These are phyloP conservation scores for Ilex paraguariensis DNA, from an alignment of 305 asterid species.

Conservation along the genomic window DNA sequence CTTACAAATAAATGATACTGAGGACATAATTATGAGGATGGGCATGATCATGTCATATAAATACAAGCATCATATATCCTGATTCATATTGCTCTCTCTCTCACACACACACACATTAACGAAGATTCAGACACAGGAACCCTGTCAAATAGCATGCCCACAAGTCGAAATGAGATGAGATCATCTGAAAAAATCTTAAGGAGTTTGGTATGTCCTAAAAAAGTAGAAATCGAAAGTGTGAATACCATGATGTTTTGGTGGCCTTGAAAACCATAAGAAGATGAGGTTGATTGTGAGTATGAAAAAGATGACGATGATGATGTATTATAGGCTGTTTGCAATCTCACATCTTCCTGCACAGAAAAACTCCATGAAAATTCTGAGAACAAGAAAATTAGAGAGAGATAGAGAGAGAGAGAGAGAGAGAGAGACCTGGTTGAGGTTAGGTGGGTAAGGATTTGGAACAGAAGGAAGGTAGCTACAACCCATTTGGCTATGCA, in stretches of 20 bases:
- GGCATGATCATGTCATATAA: too few relatives aligned
- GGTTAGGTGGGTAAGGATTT: constrained; percentile 37
- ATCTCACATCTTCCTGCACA: constrained; percentile 65
- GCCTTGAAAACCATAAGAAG: constrained; percentile 45
- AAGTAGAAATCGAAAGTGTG: constrained; percentile 3
- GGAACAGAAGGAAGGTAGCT: constrained; percentile 22
- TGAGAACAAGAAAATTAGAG: neutral
- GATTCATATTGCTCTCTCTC: too few relatives aligned
- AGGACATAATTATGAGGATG: too few relatives aligned
- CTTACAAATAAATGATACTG: too few relatives aligned
- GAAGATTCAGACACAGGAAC: too few relatives aligned
- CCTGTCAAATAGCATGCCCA: neutral
- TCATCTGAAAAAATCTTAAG: too few relatives aligned
- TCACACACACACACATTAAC: too few relatives aligned
- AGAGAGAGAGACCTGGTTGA: constrained; percentile 37
- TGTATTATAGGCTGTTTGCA: constrained; percentile 37
- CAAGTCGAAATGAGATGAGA: too few relatives aligned
- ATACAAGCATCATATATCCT: too few relatives aligned
- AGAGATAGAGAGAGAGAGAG: constrained; percentile 41
- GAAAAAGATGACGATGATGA: constrained; percentile 48
- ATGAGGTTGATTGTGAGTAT: constrained; percentile 30
- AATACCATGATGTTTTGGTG: constrained; percentile 53
- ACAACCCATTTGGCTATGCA: constrained; percentile 69
- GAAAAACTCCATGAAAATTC: constrained; percentile 1
- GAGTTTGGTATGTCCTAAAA: too few relatives aligned